Conservation (phyloP, 2,329 filamentous ascomycete genomes). For the Aspergillus udagawae region DNA sequence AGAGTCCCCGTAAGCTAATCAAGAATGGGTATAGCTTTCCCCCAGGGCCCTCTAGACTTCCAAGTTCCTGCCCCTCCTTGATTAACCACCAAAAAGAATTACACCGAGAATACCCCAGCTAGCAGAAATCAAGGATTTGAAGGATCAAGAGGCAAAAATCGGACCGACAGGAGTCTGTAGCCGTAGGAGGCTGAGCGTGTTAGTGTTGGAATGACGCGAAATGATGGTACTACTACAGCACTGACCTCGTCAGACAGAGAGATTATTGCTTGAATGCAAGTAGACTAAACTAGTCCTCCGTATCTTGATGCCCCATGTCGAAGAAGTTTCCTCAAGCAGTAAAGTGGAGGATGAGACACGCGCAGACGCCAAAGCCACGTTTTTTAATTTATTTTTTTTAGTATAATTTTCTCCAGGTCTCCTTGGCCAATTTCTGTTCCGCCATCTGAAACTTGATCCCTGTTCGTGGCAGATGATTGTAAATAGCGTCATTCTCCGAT, state of each 20-base stretch:
- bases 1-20: not conserved
- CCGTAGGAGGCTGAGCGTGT: not conserved
- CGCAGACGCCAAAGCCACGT: slow-evolving; percentile 15
- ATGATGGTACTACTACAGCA: not conserved
- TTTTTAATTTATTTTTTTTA: slow-evolving; percentile 1
- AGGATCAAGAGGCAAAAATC: not conserved
- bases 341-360: slow-evolving; percentile 8
- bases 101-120: not conserved
- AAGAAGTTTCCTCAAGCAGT: slow-evolving; percentile 14
- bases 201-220: not conserved
- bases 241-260: not conserved
- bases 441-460: not conserved
- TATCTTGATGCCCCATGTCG: slow-evolving; percentile 2
- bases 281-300: not conserved
- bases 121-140: not conserved
- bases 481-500: not conserved
- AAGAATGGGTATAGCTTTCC: not conserved
- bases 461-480: not conserved
- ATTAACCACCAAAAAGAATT: not conserved
- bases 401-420: not conserved
- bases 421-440: not conserved
- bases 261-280: not conserved
- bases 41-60: too few species aligned
- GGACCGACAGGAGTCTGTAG: not conserved
- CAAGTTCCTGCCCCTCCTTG: too few species aligned